Conservation (phyloP, 2,329 filamentous ascomycete species). For the Monilinia polystroma region DNA sequence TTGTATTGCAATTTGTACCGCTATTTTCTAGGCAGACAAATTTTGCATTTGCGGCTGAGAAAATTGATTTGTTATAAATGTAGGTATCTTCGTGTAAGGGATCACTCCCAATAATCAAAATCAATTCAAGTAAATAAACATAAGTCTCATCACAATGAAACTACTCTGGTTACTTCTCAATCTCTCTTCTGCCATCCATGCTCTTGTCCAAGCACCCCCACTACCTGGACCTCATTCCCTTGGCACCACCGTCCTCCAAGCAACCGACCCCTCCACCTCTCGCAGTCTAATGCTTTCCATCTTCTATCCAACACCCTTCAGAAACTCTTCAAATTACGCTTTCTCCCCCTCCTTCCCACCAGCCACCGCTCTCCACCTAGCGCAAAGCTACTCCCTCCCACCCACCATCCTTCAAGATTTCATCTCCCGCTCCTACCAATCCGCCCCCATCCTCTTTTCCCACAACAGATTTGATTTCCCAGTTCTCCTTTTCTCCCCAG, state of each 20-base stretch:
- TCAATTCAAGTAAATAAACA: neutral
- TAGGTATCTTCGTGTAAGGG: neutral
- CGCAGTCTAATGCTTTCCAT: conserved; percentile 22
- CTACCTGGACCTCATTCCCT: conserved; percentile 11
- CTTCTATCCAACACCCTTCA: conserved; percentile 22
- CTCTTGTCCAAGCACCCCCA: conserved; percentile 12
- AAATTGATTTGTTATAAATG: neutral
- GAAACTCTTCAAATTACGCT: neutral
- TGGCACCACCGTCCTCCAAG: conserved; percentile 19
- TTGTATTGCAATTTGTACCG: neutral
- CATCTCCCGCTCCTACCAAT: conserved; percentile 10
- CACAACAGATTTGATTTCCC: conserved; percentile 28
- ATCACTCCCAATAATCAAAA: neutral
- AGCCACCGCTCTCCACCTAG: conserved; percentile 15
- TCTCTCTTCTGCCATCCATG: neutral
- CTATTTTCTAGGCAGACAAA: conserved; percentile 16
- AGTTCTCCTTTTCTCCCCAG: conserved; percentile 41
- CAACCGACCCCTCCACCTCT: conserved; percentile 12
- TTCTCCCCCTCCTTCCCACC: conserved; percentile 6
- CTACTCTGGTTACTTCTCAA: conserved; percentile 11
- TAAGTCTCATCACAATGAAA: conserved; percentile 6
- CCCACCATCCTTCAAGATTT: neutral
- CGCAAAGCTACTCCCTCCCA: conserved; percentile 14
- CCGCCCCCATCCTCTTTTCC: conserved; percentile 8
- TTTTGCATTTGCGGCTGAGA: conserved; percentile 6